Base-by-base conservation (phyloP, 108 stramenopile species). In the Pseudonitzschia multiseries region DNA sequence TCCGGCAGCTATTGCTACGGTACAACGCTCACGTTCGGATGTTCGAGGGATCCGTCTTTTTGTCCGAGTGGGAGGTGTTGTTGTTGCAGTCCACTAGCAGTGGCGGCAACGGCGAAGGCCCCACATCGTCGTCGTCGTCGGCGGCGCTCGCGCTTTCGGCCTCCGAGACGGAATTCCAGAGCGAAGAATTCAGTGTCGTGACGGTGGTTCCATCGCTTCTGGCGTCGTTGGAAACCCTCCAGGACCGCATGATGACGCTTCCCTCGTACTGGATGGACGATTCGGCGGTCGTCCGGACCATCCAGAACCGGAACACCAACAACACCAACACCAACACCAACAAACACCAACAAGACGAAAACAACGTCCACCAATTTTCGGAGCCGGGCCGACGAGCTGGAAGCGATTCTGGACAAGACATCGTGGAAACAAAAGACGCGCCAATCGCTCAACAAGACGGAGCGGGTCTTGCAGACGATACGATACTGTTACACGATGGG, bases 401-500 rank as follows among this genome's bases (percentile, higher is more conserved):
- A 62, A 62, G 32, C 61, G 8, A 4, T 56, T 15, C 29, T 62
- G 8, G 61, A 62, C 4, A 31, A 62, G 31, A 62, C 61, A 3
- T 62, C 61, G 20, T 62, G 36, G 33, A 62, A 62, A n/a, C 61
- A 62, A 20, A 32, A 62, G 36, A 62, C 61, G 2, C 54, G 54
- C 21, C 36, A 62, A n/a, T 40, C 36, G 14, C 61, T n/a, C 36
- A 62, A 62, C 61, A 62, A 62, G n/a, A 62, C 33, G n/a, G 75
- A 76, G 32, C 46, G 70, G 6, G 17, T 76, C 0, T 17, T 76
- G 22, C 51, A 53, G 40, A 54, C 70, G 26, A 26, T 50, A 28
- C 69, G 71, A 6, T 51, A 70, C 40, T 76, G 18, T 46, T 62
- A 70, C 20, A 48, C 53, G 8, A 65, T 60, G 46, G 75, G 75